A percentile compares a stretch with the other conserved stretches of the same genome.
Conservation (phyloP, 169 alveolate species). For the Eimeria sp. region DNA sequence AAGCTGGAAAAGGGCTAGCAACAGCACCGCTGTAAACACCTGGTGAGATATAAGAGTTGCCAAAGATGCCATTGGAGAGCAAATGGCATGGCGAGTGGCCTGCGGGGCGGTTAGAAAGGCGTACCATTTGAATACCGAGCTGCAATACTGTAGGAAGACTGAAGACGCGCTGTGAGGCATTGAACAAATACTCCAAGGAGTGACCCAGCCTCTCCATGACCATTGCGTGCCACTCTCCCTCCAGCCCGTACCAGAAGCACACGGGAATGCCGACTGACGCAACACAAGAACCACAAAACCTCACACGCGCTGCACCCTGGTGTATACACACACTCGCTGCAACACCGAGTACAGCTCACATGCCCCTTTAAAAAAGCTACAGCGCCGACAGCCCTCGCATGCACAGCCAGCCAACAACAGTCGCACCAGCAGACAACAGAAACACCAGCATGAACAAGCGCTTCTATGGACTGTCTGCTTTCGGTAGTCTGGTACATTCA, state of each 20-base stretch:
- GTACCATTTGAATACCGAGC: slow-evolving; percentile 97
- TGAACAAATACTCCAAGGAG: slow-evolving; percentile 96
- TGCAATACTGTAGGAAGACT: slow-evolving; percentile 96
- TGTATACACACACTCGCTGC: not conserved
- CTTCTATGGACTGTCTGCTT: too few relatives aligned
- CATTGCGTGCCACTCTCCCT: slow-evolving; percentile 97
- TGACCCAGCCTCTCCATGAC: slow-evolving; percentile 97
- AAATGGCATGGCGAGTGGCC: not conserved
- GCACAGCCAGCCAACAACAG: not conserved
- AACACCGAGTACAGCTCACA: not conserved
- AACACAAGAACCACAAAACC: not conserved
- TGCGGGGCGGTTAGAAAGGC: not conserved
- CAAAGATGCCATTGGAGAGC: not conserved
- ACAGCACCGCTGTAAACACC: not conserved
- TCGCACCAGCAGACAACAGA: not conserved
- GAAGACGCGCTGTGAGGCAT: slow-evolving; percentile 95
- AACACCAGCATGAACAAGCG: not conserved
- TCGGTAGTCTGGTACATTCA: too few relatives aligned
- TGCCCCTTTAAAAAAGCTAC: not conserved
- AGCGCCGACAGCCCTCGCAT: not conserved
- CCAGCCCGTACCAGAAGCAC: slow-evolving; percentile 97
- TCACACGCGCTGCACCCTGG: not conserved
- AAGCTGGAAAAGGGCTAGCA: not conserved
- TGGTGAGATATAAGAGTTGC: not conserved
- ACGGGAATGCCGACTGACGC: slow-evolving; percentile 79